Evolutionary conservation across 1,139 yeast genomes (phyloP), one percentile per base, ranked within the genome.

Genomic region (Taphrina flavorubra): DNA sequence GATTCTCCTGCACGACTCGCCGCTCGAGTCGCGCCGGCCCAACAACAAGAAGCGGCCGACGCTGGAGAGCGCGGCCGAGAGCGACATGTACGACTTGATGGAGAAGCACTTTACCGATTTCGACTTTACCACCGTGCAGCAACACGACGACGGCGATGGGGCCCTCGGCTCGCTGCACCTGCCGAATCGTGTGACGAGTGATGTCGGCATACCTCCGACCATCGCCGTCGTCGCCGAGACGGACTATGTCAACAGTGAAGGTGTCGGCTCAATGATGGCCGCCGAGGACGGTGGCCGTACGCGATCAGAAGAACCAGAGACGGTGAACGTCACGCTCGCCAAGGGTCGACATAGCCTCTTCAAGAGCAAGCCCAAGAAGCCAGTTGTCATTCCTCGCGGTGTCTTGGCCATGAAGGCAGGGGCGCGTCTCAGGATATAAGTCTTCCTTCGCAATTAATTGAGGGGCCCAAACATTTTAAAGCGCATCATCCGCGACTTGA

Each of bases 1-100:
- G 56, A 58, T 70, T 51, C 69, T 72, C 18, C 64, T 72, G 16
- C 72, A 72, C 16, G 70, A 68, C 39, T 44, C 65, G 14, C 68
- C 71, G 13, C 71, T 70, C 8, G 71, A 65, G 36, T 57, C 62
- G 14, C 63, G 56, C n/a, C 14, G 67, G 8, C 31, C 36, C 14
- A 36, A 49, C 8, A 42, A 46, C 16, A 51, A 25, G 58, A 56
- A 51, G 37, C 46, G 42, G 10, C 18, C 36, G 10, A 13, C 39
- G 10, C 11, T n/a, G 10, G 56, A 44, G 25, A 42, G 18, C 10
- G 56, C 16, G 16, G 36, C 56, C 4, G 68, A 65, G 57, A 11
- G 31, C 6, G 65, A 66, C 36, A 59, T 59, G 65, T 60, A 59
- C 20, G 65, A 51, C 11, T 34, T 66, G 60, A 49, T 66, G 46